phyloP scores from a whole-genome alignment of 805 yeast species.

The Nakazawaea wyomingensis region DNA sequence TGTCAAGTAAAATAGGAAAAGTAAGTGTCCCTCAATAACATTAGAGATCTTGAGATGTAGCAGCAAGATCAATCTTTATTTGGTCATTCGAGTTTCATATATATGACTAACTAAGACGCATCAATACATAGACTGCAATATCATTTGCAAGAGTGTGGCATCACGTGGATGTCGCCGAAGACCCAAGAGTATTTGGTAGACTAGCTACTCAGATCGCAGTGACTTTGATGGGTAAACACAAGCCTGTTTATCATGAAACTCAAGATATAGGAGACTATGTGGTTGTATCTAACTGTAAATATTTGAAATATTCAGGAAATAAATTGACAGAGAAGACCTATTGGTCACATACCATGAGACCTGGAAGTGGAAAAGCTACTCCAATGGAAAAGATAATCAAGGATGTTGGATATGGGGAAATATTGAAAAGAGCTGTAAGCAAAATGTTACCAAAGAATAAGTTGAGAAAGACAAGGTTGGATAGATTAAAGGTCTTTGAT shows the following conservation, averaged over 20 bases:
- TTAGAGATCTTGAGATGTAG: neutral
- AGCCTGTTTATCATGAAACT: conserved; percentile 76
- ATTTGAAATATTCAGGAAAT: conserved; percentile 77
- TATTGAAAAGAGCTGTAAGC: conserved; percentile 80
- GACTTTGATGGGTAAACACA: conserved; percentile 93
- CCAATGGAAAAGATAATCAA: conserved; percentile 74
- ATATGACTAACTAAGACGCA: conserved; percentile 10
- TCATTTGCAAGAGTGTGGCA: conserved; percentile 92
- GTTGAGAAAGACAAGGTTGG: conserved; percentile 71
- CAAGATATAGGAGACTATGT: conserved; percentile 95
- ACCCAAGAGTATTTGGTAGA: conserved; percentile 84
- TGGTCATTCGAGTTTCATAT: too few relatives aligned
- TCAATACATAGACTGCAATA: conserved; percentile 45
- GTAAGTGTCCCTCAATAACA: too few relatives aligned
- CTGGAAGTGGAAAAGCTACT: conserved; percentile 80
- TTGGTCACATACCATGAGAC: conserved; percentile 85
- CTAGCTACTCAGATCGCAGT: conserved; percentile 85
- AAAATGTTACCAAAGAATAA: conserved; percentile 96
- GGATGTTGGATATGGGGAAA: conserved; percentile 85
- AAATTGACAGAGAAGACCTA: conserved; percentile 77
- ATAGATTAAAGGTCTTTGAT: conserved; percentile 80
- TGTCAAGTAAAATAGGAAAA: conserved; percentile 45
- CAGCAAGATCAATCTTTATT: too few relatives aligned
- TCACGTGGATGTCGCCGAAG: conserved; percentile 85
- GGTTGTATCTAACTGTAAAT: conserved; percentile 88